phyloP scores from a whole-genome alignment of 2,329 filamentous ascomycete genomes.

The Chaetothyriales sp. region DNA sequence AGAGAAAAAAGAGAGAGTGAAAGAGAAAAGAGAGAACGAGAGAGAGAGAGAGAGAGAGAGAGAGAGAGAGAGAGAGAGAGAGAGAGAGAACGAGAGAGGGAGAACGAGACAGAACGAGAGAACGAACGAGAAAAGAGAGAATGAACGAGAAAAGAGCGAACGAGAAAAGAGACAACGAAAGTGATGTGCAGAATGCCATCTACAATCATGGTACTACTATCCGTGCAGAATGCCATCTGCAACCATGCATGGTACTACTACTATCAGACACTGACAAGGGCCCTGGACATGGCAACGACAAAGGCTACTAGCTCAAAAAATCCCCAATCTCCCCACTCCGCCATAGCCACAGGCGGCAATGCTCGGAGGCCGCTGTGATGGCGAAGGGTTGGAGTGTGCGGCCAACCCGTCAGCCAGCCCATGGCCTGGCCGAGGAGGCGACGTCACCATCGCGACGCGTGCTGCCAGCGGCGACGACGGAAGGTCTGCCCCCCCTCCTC shows the following conservation, averaged over 20 bases:
- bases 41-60: no score
- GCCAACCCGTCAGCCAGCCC: not conserved
- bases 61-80: no score
- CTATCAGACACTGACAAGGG: not conserved
- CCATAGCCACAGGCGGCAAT: not conserved
- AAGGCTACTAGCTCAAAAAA: not conserved
- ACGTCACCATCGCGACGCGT: slow-evolving; percentile 23
- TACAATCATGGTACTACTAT: not conserved
- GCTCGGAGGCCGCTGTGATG: not conserved
- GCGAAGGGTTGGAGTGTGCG: not conserved
- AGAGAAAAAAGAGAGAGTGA: no score
- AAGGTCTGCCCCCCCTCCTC: not conserved
- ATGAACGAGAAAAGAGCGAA: not conserved
- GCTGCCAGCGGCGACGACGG: slow-evolving; percentile 1
- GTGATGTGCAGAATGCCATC: not conserved
- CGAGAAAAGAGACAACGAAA: not conserved
- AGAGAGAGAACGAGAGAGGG: no score
- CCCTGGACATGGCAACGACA: not conserved
- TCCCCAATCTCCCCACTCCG: not conserved
- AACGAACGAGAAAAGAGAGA: not conserved
- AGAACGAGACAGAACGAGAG: not conserved
- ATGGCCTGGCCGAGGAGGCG: slow-evolving; percentile 5
- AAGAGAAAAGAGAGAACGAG: no score
- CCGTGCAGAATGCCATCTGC: not conserved
- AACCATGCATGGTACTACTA: not conserved